Evolutionary conservation across 352 stramenopile genomes (phyloP).

Genomic region (Pythium phragmitis): DNA sequence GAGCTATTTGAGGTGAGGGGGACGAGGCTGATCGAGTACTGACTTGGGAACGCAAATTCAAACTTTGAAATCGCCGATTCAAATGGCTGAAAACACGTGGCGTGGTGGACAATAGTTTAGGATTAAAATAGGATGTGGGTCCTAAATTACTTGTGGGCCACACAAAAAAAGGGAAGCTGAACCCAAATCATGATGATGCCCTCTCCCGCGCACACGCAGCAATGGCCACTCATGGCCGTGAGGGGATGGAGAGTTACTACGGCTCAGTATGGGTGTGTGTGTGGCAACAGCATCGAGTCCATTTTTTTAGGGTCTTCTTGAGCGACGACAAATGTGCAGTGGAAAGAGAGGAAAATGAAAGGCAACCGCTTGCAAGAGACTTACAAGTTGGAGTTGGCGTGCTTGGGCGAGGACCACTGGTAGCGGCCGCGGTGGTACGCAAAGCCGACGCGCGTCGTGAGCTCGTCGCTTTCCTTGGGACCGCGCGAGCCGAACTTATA

Average conservation of each 20-base stretch:
- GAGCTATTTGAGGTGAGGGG: neutral
- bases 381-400: slow-evolving; percentile 54
- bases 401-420: slow-evolving; percentile 54
- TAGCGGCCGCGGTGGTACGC: slow-evolving; percentile 78
- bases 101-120: slow-evolving; percentile 7
- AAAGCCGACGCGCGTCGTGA: slow-evolving; percentile 65
- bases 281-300: no score
- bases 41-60: slow-evolving; percentile 22
- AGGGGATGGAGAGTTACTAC: no score
- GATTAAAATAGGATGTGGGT: neutral
- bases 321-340: neutral
- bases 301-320: no score
- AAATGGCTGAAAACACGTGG: slow-evolving; percentile 13
- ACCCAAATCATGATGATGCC: no score
- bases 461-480: slow-evolving; percentile 88
- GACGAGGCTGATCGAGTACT: slow-evolving; percentile 4
- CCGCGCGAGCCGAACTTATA: slow-evolving; percentile 95
- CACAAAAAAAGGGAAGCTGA: neutral
- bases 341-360: neutral
- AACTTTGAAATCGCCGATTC: slow-evolving; percentile 26
- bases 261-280: no score
- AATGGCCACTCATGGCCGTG: no score
- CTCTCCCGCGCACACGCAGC: no score
- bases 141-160: neutral
- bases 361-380: neutral